A percentile compares a stretch with the other conserved stretches of the same genome.
These are phyloP conservation scores for Thielaviopsis populi DNA, from an alignment of 2,329 filamentous ascomycete species.

Conservation along the genomic window DNA sequence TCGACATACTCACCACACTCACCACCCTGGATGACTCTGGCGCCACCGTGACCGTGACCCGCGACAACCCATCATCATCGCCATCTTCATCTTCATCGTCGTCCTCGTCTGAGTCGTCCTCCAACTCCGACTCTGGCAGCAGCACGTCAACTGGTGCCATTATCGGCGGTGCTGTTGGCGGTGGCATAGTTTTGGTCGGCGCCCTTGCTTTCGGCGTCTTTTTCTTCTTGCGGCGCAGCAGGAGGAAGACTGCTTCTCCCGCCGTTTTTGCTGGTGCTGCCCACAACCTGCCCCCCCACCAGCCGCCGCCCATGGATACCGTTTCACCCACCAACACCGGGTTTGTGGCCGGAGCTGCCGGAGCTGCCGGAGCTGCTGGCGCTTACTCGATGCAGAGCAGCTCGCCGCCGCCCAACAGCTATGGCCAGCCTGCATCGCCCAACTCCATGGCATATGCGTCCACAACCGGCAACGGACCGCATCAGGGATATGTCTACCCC, in stretches of 20 bases:
- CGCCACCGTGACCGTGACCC: background rate
- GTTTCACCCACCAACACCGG: background rate
- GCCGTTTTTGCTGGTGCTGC: background rate
- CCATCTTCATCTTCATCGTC: background rate
- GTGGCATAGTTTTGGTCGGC: constrained; percentile 27
- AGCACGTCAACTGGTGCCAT: constrained; percentile 30
- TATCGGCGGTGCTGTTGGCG: constrained; percentile 21
- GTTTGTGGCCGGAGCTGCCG: background rate
- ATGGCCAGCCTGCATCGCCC: constrained; percentile 1
- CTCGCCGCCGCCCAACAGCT: background rate
- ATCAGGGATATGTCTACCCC: constrained; percentile 18
- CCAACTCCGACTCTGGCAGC: constrained; percentile 11
- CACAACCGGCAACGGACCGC: constrained; percentile 19
- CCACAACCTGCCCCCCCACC: background rate
- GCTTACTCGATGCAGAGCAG: background rate
- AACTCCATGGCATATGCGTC: constrained; percentile 5
- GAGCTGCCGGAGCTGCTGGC: background rate
- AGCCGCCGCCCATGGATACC: background rate
- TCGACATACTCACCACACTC: too few species aligned
- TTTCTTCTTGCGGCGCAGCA: constrained; percentile 27
- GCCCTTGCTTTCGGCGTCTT: constrained; percentile 29
- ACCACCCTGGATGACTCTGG: constrained; percentile 6
- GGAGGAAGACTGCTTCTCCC: background rate
- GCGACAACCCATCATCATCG: background rate
- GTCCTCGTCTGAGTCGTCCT: background rate